phyloP scores from a whole-genome alignment of 495 filamentous ascomycete genomes.

The Neurospora sublineolata region DNA sequence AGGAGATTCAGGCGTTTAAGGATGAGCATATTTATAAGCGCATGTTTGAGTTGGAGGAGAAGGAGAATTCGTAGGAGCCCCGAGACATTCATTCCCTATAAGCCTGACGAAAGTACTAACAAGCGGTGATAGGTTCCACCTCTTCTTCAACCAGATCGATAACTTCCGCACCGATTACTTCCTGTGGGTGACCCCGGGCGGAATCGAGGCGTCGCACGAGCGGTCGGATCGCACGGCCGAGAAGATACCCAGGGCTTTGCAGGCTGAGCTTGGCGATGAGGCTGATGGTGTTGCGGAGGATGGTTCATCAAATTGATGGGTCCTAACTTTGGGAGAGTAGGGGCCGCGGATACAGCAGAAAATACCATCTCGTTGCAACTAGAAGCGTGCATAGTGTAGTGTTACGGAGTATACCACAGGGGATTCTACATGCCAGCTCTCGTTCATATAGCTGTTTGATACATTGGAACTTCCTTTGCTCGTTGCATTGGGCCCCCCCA shows the following conservation, averaged over 20 bases:
- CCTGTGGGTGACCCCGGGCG: constrained; percentile 61
- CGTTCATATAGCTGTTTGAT: not conserved
- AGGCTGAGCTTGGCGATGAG: constrained; percentile 29
- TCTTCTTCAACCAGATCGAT: constrained; percentile 78
- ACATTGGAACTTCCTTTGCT: not conserved
- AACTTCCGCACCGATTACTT: constrained; percentile 62
- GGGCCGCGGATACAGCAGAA: too few relatives aligned
- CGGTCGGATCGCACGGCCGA: constrained; percentile 18
- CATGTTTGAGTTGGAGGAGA: constrained; percentile 82
- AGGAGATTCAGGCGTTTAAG: constrained; percentile 79
- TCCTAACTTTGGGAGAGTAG: not conserved
- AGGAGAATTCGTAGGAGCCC: constrained; percentile 56
- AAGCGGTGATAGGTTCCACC: constrained; percentile 47
- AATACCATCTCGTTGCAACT: not conserved
- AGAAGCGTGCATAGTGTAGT: not conserved
- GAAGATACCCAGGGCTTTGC: constrained; percentile 19
- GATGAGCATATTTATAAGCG: constrained; percentile 83
- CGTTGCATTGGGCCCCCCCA: not conserved
- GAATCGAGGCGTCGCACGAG: constrained; percentile 43
- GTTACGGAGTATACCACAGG: not conserved
- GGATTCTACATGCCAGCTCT: not conserved
- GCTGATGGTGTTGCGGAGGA: constrained; percentile 25
- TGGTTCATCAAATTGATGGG: constrained; percentile 7
- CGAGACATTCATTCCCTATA: not conserved
- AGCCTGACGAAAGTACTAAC: not conserved